Percentiles rank a stretch among this genome's conserved stretches.
Conservation (phyloP, 352 stramenopile genomes). For the Pythium graminicola region DNA sequence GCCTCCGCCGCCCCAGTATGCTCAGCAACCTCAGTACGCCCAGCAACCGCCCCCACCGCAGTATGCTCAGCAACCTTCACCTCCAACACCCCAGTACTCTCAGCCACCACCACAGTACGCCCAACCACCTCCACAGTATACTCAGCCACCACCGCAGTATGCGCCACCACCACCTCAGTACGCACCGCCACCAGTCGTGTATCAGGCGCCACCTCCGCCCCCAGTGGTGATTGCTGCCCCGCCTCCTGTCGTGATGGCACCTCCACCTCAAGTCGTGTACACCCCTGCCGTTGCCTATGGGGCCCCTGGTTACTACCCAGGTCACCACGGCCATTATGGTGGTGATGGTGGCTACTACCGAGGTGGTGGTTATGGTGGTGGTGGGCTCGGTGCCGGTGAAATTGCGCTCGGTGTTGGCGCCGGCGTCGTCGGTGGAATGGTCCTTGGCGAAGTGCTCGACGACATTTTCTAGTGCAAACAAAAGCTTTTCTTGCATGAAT, state of each 20-base stretch:
- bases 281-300: constrained; percentile 13
- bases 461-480: constrained; percentile 42
- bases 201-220: constrained; percentile 4
- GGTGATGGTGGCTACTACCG: constrained; percentile 11
- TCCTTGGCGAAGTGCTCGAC: constrained; percentile 67
- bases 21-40: constrained; percentile 2
- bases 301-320: constrained; percentile 21
- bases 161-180: constrained; percentile 16
- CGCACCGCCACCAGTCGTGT: constrained; percentile 1
- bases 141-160: constrained; percentile 8
- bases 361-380: constrained; percentile 13
- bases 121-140: constrained; percentile 2
- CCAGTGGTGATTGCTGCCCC: neutral
- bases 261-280: constrained; percentile 19
- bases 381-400: constrained; percentile 25
- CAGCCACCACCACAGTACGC: constrained; percentile 10
- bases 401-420: constrained; percentile 68
- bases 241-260: constrained; percentile 15
- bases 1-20: constrained; percentile 13
- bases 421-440: constrained; percentile 61
- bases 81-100: constrained; percentile 15
- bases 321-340: constrained; percentile 26
- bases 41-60: constrained; percentile 5
- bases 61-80: constrained; percentile 10
- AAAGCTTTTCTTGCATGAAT: constrained; percentile 1